Percentiles rank a stretch among this genome's conserved stretches.
phyloP scores from a whole-genome alignment of 169 alveolate species.

The Pseudocohnilembus persalinus region DNA sequence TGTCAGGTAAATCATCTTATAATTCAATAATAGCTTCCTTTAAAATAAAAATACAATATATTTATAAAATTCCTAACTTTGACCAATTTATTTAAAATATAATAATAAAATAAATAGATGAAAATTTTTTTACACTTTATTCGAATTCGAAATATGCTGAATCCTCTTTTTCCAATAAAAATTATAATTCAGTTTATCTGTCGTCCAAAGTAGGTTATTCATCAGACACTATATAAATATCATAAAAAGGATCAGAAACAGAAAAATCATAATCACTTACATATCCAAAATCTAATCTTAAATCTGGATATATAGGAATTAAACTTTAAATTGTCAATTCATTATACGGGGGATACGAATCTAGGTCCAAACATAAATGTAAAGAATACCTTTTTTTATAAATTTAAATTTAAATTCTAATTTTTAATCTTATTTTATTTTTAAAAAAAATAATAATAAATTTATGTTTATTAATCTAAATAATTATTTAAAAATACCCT shows the following conservation, averaged over 20 bases:
- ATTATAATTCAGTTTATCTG: background rate
- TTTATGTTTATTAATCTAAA: background rate
- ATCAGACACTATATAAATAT: background rate
- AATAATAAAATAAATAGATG: too few species aligned
- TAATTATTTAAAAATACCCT: background rate
- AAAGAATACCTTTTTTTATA: background rate
- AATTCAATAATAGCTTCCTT: background rate
- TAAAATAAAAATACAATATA: too few species aligned
- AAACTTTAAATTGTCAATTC: background rate
- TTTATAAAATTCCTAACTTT: background rate
- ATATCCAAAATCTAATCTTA: background rate
- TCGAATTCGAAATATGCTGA: background rate
- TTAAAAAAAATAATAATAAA: too few species aligned
- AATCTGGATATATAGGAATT: background rate
- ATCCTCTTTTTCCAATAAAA: too few species aligned
- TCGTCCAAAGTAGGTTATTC: background rate
- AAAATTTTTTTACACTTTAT: background rate
- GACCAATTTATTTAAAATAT: too few species aligned
- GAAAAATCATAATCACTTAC: background rate
- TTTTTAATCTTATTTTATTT: too few species aligned
- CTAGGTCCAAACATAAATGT: background rate
- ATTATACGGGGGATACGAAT: background rate
- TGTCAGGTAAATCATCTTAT: background rate
- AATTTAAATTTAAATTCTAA: too few species aligned
- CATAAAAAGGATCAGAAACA: background rate